Conservation (phyloP, 2,329 filamentous ascomycete species). For the Fusarium coffeatum region DNA sequence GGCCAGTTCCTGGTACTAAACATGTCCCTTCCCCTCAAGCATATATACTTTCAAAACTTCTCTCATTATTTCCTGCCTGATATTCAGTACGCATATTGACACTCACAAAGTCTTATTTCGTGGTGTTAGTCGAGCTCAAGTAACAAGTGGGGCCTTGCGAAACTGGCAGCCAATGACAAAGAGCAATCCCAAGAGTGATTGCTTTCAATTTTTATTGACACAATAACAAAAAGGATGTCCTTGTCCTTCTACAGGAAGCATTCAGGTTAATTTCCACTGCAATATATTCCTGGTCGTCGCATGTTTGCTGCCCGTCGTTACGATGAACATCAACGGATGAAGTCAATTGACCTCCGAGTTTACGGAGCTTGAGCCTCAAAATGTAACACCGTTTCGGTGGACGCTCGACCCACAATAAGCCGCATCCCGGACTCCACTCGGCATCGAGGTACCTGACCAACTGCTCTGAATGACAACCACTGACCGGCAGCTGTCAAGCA, state of each 20-base stretch:
- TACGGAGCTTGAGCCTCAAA: background rate
- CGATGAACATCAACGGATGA: background rate
- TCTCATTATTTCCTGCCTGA: background rate
- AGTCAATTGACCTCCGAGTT: background rate
- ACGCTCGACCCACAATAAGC: background rate
- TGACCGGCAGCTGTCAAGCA: no score
- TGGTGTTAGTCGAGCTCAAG: background rate
- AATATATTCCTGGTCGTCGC: background rate
- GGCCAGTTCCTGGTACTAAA: background rate
- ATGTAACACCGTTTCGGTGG: background rate
- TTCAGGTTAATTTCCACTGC: accelerated
- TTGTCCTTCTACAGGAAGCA: accelerated
- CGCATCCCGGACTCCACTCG: background rate
- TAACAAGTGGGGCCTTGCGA: background rate
- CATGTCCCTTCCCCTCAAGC: background rate
- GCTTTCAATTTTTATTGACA: background rate
- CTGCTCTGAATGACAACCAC: no score
- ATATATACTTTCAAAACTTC: accelerated
- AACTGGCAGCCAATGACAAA: background rate
- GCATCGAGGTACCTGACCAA: background rate
- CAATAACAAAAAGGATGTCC: accelerated
- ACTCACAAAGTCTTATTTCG: background rate
- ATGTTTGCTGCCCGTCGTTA: background rate
- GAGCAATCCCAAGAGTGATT: background rate
- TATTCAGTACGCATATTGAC: background rate